Percentiles rank a stretch among this genome's conserved stretches.
These are phyloP conservation scores for Diospyros kaki DNA, from an alignment of 148 eudicot genomes.

Conservation along the genomic window DNA sequence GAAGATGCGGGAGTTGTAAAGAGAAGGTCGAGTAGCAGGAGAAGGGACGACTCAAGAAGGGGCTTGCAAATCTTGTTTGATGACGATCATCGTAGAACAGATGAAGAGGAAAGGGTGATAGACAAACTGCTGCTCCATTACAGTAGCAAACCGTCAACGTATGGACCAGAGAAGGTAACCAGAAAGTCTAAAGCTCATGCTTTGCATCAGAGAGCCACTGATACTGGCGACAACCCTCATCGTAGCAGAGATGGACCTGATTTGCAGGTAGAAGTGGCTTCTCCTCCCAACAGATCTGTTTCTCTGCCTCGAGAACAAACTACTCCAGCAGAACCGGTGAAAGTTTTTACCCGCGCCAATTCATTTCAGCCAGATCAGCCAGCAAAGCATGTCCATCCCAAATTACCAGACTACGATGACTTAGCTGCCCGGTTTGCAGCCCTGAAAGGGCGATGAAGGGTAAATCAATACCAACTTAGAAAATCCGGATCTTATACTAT, in stretches of 20 bases:
- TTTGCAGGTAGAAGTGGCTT: slow-evolving; percentile 21
- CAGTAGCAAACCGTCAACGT: slow-evolving; percentile 60
- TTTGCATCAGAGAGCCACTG: slow-evolving; percentile 8
- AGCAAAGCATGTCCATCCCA: slow-evolving; percentile 89
- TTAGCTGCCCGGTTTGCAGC: slow-evolving; percentile 91
- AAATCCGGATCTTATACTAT: neutral
- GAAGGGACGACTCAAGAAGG: slow-evolving; percentile 64
- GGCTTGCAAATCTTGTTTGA: slow-evolving; percentile 67
- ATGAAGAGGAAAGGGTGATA: slow-evolving; percentile 72
- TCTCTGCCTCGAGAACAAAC: slow-evolving; percentile 63
- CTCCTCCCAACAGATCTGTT: slow-evolving; percentile 54
- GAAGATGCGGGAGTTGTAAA: slow-evolving; percentile 48
- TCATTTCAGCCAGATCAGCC: slow-evolving; percentile 73
- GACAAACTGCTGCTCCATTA: slow-evolving; percentile 83
- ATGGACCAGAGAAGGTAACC: slow-evolving; percentile 42
- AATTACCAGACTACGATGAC: slow-evolving; percentile 92
- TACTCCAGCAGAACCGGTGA: slow-evolving; percentile 40
- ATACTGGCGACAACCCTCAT: slow-evolving; percentile 26
- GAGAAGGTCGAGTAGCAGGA: slow-evolving; percentile 65
- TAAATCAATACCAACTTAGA: slow-evolving; percentile 9
- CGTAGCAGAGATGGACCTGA: slow-evolving; percentile 15
- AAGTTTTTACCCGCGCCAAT: slow-evolving; percentile 63
- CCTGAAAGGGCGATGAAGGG: slow-evolving; percentile 44
- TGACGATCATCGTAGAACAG: slow-evolving; percentile 45
- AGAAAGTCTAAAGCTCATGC: slow-evolving; percentile 29